A percentile compares a stretch with the other conserved stretches of the same genome.
phyloP scores from a whole-genome alignment of 129 eudicot genomes.

The Centrapalus pauciflorus region DNA sequence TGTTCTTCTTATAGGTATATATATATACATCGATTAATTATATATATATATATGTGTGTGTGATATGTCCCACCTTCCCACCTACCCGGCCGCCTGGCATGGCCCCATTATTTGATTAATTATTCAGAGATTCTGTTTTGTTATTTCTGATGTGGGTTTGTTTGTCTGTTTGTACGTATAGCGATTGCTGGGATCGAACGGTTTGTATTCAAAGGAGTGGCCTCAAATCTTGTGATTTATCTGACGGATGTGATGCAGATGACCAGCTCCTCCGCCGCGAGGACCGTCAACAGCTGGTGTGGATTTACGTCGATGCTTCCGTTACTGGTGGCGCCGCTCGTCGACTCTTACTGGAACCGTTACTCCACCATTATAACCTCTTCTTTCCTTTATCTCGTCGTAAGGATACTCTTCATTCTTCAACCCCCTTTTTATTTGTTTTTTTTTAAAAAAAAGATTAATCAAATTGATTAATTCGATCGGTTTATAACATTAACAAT shows the following conservation, averaged over 20 bases:
- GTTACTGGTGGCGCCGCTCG: conserved; percentile 69
- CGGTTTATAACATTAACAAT: not conserved
- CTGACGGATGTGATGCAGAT: conserved; percentile 63
- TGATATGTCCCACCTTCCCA: too few relatives aligned
- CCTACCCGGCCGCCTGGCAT: too few relatives aligned
- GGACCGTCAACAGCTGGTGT: conserved; percentile 78
- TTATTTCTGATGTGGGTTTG: not conserved
- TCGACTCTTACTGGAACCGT: conserved; percentile 84
- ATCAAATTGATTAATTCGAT: not conserved
- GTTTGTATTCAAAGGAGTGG: conserved; percentile 96
- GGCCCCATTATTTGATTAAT: not conserved
- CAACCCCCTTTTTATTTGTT: not conserved
- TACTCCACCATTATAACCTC: conserved; percentile 63
- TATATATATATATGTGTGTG: not conserved
- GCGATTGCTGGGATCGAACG: conserved; percentile 92
- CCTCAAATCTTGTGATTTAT: conserved; percentile 87
- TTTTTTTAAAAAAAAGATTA: not conserved
- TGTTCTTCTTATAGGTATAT: conserved; percentile 68
- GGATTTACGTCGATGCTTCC: conserved; percentile 94
- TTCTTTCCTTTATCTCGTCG: conserved; percentile 59
- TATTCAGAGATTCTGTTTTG: not conserved
- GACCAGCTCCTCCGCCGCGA: conserved; percentile 86
- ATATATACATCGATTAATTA: not conserved
- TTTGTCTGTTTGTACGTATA: conserved; percentile 6
- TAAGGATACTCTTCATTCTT: conserved; percentile 17